Evolutionary conservation across 352 stramenopile species (phyloP).

Genomic region (Phytophthora europaea): DNA sequence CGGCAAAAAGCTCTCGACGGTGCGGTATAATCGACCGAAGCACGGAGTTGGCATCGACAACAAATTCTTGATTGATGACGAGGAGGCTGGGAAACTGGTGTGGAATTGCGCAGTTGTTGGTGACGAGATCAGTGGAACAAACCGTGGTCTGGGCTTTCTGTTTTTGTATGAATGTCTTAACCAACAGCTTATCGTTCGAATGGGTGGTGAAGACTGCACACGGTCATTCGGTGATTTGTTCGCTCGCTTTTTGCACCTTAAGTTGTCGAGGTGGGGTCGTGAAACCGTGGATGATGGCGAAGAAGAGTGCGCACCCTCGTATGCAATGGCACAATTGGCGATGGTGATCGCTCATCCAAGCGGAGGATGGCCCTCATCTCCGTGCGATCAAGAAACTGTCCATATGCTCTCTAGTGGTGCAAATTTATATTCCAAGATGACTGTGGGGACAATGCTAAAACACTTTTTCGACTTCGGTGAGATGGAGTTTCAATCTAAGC

Average conservation of each 20-base stretch:
- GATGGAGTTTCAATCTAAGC: constrained; percentile 69
- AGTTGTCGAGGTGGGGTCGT: constrained; percentile 85
- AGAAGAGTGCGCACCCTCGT: constrained; percentile 80
- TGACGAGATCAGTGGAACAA: constrained; percentile 86
- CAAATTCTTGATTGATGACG: constrained; percentile 79
- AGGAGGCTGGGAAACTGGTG: constrained; percentile 81
- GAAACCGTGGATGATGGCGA: constrained; percentile 89
- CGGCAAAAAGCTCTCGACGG: constrained; percentile 83
- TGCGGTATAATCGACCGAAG: constrained; percentile 88
- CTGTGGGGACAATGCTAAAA: constrained; percentile 81
- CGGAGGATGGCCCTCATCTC: constrained; percentile 64
- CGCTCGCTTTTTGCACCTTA: constrained; percentile 83
- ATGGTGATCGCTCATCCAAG: constrained; percentile 71
- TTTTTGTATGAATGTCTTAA: constrained; percentile 90
- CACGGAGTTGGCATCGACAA: constrained; percentile 60
- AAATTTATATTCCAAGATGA: constrained; percentile 87
- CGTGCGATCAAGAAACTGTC: constrained; percentile 74
- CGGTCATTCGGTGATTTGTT: constrained; percentile 84
- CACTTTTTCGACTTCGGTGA: constrained; percentile 86
- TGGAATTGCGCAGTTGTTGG: constrained; percentile 87
- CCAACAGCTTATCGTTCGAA: constrained; percentile 65
- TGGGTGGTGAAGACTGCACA: constrained; percentile 80
- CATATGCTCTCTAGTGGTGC: constrained; percentile 78
- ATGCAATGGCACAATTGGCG: constrained; percentile 80
- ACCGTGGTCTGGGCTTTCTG: constrained; percentile 80